phyloP scores from a whole-genome alignment of 495 filamentous ascomycete species.

The Penicillium bovifimosum region DNA sequence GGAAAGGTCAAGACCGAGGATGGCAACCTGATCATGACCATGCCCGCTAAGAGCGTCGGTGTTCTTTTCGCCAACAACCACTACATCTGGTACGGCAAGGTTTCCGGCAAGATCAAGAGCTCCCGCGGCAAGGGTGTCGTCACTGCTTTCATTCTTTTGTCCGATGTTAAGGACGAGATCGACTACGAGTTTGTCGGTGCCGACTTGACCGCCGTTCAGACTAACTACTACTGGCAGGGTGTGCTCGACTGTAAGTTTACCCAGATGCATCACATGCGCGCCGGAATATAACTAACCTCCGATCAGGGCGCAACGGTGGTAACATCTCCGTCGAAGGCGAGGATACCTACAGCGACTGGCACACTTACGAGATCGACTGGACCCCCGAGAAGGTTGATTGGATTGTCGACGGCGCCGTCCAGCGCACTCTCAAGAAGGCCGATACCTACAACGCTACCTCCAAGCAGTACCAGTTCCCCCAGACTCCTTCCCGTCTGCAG shows the following conservation, averaged over 20 bases:
- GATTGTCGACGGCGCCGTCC: constrained; percentile 72
- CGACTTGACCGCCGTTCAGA: constrained; percentile 72
- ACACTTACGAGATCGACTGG: constrained; percentile 94
- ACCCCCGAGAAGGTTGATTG: constrained; percentile 77
- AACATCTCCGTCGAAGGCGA: constrained; percentile 59
- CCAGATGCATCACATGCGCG: not conserved
- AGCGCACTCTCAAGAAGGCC: constrained; percentile 65
- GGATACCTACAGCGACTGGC: constrained; percentile 73
- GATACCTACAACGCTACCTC: constrained; percentile 80
- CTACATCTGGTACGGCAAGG: constrained; percentile 97
- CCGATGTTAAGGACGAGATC: constrained; percentile 95
- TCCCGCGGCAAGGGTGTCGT: constrained; percentile 83
- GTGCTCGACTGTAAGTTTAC: constrained; percentile 75
- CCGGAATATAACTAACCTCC: not conserved
- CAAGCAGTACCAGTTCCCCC: constrained; percentile 82
- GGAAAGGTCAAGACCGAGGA: constrained; percentile 62
- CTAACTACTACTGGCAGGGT: constrained; percentile 97
- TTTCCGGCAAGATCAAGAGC: constrained; percentile 81
- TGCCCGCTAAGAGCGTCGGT: constrained; percentile 73
- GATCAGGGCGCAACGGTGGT: constrained; percentile 61
- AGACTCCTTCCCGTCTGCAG: constrained; percentile 89
- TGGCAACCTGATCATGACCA: constrained; percentile 69
- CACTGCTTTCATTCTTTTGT: constrained; percentile 89
- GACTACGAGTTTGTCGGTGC: constrained; percentile 92
- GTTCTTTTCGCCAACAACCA: constrained; percentile 83